These are phyloP conservation scores for Cinnamomum micranthum DNA, from an alignment of 164 flowering plant species.

Conservation along the genomic window DNA sequence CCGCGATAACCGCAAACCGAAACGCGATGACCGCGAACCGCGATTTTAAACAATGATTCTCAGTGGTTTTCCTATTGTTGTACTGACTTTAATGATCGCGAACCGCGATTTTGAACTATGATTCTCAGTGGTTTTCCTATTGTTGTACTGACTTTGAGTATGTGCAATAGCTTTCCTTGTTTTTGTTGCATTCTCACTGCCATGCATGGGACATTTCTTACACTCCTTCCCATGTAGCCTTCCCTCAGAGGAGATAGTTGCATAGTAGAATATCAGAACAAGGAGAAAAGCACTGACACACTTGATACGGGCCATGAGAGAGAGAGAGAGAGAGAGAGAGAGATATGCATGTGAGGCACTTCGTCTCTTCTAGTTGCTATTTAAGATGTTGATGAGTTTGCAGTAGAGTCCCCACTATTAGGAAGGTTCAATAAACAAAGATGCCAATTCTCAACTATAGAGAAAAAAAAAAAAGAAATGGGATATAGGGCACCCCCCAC, in stretches of 20 bases:
- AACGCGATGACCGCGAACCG: too few relatives aligned
- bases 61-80: too few relatives aligned
- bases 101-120: too few relatives aligned
- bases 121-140: neutral
- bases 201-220: neutral
- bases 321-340: neutral
- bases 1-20: too few relatives aligned
- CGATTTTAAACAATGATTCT: too few relatives aligned
- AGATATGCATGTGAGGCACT: neutral
- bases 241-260: neutral
- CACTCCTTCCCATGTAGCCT: neutral
- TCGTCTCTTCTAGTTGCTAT: neutral
- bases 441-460: neutral
- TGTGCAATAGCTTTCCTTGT: slow-evolving; percentile 1
- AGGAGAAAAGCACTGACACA: neutral
- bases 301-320: neutral
- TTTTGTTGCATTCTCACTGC: neutral
- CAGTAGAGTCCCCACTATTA: neutral
- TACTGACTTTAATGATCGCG: too few relatives aligned
- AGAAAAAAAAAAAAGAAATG: neutral
- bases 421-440: neutral
- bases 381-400: neutral
- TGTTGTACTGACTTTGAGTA: neutral
- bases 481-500: neutral
- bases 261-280: neutral